Percentiles rank a stretch among this genome's conserved stretches.
Conservation (phyloP, 2,329 filamentous ascomycete species). For the Hypoxylon sp. region DNA sequence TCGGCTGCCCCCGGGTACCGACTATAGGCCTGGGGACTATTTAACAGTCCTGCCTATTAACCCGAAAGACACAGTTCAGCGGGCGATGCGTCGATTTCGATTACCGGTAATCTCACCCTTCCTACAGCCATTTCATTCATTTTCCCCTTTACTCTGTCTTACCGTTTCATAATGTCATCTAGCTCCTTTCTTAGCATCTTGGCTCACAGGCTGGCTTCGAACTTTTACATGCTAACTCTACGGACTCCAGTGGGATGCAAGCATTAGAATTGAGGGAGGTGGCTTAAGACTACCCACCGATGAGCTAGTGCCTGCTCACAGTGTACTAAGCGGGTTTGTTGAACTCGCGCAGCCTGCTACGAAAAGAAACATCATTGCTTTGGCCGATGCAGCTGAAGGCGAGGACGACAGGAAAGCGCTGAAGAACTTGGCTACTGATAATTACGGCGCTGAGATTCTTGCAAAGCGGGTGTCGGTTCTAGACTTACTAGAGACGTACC, state of each 20-base stretch:
- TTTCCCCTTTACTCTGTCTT: slow-evolving; percentile 56
- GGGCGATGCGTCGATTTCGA: slow-evolving; percentile 69
- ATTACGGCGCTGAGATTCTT: slow-evolving; percentile 54
- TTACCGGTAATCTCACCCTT: slow-evolving; percentile 27
- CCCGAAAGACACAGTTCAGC: slow-evolving; percentile 65
- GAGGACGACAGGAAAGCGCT: slow-evolving; percentile 60
- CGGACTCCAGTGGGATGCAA: slow-evolving; percentile 34
- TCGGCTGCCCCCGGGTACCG: slow-evolving; percentile 66
- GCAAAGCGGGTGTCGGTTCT: slow-evolving; percentile 62
- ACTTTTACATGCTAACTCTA: slow-evolving; percentile 2
- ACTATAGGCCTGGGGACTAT: slow-evolving; percentile 74
- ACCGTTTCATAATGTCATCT: slow-evolving; percentile 62
- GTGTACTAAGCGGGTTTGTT: slow-evolving; percentile 37
- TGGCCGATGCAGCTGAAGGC: slow-evolving; percentile 64
- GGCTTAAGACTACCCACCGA: slow-evolving; percentile 32
- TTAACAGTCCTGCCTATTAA: slow-evolving; percentile 73
- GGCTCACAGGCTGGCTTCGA: too few relatives aligned
- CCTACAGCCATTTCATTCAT: slow-evolving; percentile 65
- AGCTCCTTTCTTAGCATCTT: too few relatives aligned
- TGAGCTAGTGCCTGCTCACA: slow-evolving; percentile 29
- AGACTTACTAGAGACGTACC: slow-evolving; percentile 50
- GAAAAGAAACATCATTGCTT: slow-evolving; percentile 62
- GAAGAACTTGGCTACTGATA: slow-evolving; percentile 42
- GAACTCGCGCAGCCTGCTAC: slow-evolving; percentile 50
- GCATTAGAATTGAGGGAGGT: slow-evolving; percentile 31